Conservation (phyloP, 1,284 basidiomycete species). For the Vanrija humicola region DNA sequence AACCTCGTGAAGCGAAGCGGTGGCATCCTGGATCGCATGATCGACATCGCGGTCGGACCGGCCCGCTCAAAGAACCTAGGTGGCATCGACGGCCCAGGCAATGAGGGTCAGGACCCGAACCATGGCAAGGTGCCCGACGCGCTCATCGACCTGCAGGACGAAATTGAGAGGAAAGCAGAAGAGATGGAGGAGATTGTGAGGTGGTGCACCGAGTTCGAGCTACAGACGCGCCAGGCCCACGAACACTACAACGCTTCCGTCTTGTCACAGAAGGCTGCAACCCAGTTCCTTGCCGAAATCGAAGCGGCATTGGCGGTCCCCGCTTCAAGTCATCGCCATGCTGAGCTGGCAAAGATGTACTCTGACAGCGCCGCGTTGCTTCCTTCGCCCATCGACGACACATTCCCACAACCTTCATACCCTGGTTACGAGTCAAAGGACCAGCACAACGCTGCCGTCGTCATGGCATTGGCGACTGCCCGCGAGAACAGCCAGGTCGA, state of each 20-base stretch:
- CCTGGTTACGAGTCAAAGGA: constrained; percentile 27
- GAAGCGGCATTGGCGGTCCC: constrained; percentile 14
- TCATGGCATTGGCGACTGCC: constrained; percentile 4
- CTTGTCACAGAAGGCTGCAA: constrained; percentile 12
- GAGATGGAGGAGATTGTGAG: constrained; percentile 18
- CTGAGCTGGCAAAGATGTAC: constrained; percentile 13
- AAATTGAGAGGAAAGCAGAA: constrained; percentile 28
- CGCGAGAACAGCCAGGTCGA: constrained; percentile 11
- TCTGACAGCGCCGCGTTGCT: constrained; percentile 6
- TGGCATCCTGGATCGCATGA: constrained; percentile 41
- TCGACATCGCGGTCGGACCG: constrained; percentile 30
- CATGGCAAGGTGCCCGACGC: constrained; percentile 35
- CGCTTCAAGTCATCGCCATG: constrained; percentile 23
- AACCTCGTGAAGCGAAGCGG: constrained; percentile 28
- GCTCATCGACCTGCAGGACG: constrained; percentile 42
- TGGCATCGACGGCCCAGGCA: constrained; percentile 25
- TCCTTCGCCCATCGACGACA: constrained; percentile 17
- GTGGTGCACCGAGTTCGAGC: constrained; percentile 33
- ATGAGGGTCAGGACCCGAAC: background rate
- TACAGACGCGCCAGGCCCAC: constrained; percentile 30
- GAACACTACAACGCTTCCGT: constrained; percentile 19
- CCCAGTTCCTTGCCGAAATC: constrained; percentile 14
- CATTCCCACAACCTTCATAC: constrained; percentile 29
- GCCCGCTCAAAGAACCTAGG: constrained; percentile 32
- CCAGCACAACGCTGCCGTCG: constrained; percentile 18